Evolutionary conservation across 257 asterid species (phyloP).

Genomic region (Scutellaria minor): DNA sequence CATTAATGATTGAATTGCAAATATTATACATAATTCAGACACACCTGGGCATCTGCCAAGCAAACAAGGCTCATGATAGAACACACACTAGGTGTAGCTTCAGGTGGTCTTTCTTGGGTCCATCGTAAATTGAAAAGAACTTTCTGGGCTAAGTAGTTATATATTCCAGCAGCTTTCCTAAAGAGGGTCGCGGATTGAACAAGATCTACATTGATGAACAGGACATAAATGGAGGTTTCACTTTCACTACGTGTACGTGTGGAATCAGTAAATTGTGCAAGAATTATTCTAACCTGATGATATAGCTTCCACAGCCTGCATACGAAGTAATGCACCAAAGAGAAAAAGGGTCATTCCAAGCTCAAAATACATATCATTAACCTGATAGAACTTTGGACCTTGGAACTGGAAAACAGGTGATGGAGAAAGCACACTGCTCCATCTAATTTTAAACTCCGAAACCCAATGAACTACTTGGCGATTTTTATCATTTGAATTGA

Average conservation of each 20-base stretch:
- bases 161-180: slow-evolving; percentile 80
- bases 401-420: slow-evolving; percentile 42
- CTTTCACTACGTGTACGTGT: not conserved
- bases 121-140: slow-evolving; percentile 39
- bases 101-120: slow-evolving; percentile 57
- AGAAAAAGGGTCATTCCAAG: slow-evolving; percentile 59
- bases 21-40: not conserved
- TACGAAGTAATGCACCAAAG: slow-evolving; percentile 62
- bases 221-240: not conserved
- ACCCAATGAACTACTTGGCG: slow-evolving; percentile 38
- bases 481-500: slow-evolving; percentile 28
- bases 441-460: slow-evolving; percentile 55
- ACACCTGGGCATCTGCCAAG: slow-evolving; percentile 82
- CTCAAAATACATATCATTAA: slow-evolving; percentile 52
- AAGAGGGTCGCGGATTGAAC: slow-evolving; percentile 63
- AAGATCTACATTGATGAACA: slow-evolving; percentile 48
- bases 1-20: not conserved
- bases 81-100: slow-evolving; percentile 47
- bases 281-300: slow-evolving; percentile 45
- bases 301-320: slow-evolving; percentile 55
- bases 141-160: slow-evolving; percentile 43
- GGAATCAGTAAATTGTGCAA: not conserved
- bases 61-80: slow-evolving; percentile 60
- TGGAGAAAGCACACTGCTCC: slow-evolving; percentile 59
- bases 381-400: slow-evolving; percentile 51